Conservation (phyloP, 345 rosid species). For the Ailanthus altissimus region DNA sequence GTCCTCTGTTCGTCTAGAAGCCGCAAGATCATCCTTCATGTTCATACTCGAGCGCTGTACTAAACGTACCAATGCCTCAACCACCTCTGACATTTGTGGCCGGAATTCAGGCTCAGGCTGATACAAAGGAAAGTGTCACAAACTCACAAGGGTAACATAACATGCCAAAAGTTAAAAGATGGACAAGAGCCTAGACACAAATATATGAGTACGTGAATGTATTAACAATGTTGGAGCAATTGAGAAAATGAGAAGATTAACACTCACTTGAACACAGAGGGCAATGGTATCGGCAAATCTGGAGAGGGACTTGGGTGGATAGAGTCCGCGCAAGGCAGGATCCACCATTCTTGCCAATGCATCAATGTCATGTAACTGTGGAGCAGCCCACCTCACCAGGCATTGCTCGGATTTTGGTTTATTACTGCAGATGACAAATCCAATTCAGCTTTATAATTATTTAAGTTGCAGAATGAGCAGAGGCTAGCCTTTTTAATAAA, state of each 20-base stretch:
- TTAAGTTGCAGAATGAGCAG: too few species aligned
- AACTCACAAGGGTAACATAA: neutral
- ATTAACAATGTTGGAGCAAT: neutral
- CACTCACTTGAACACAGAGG: constrained; percentile 75
- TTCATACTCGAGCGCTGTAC: constrained; percentile 57
- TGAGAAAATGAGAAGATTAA: neutral
- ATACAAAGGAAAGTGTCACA: neutral
- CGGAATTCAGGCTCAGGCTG: constrained; percentile 79
- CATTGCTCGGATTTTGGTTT: constrained; percentile 72
- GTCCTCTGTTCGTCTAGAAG: constrained; percentile 54
- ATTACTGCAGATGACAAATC: constrained; percentile 36
- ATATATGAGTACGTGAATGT: neutral
- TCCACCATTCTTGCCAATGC: constrained; percentile 75
- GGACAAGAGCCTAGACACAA: neutral
- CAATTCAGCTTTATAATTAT: too few species aligned
- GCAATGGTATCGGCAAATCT: constrained; percentile 76
- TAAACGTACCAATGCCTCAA: constrained; percentile 70
- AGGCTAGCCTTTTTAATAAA: neutral
- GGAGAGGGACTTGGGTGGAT: constrained; percentile 74
- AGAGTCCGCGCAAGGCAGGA: constrained; percentile 92
- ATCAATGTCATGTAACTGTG: constrained; percentile 67
- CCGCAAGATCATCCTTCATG: constrained; percentile 53
- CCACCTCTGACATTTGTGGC: constrained; percentile 89
- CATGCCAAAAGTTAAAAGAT: too few species aligned
- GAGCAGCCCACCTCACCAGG: constrained; percentile 83